phyloP scores from a whole-genome alignment of 2,329 filamentous ascomycete genomes.

The Calonectria honghensis region DNA sequence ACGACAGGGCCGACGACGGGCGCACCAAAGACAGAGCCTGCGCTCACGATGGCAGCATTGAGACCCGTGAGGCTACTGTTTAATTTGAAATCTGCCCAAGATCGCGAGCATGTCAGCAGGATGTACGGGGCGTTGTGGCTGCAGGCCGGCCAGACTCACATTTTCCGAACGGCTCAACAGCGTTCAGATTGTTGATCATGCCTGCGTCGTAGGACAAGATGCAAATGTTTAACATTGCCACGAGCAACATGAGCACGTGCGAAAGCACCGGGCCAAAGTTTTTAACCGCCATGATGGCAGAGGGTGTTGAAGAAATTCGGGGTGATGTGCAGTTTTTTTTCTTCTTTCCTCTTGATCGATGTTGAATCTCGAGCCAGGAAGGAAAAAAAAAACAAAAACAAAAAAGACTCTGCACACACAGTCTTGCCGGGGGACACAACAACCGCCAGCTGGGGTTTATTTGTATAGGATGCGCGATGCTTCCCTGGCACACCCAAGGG shows the following conservation, averaged over 20 bases:
- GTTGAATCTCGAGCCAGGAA: slow-evolving; percentile 9
- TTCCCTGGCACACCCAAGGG: not conserved
- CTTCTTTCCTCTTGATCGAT: not conserved
- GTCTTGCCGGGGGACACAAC: not conserved
- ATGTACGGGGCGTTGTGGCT: not conserved
- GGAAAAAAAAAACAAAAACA: not conserved
- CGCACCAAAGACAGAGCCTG: slow-evolving; percentile 35
- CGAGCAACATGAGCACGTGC: slow-evolving; percentile 34
- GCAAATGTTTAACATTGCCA: slow-evolving; percentile 39
- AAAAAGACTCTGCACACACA: not conserved
- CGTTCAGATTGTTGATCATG: slow-evolving; percentile 42
- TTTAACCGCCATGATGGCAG: not conserved
- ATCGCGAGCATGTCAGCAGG: slow-evolving; percentile 2
- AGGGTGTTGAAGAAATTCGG: not conserved
- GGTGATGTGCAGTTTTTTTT: not conserved
- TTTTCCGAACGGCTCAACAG: slow-evolving; percentile 32
- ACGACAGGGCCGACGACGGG: slow-evolving; percentile 36
- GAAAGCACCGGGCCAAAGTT: slow-evolving; percentile 27
- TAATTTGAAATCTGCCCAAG: slow-evolving; percentile 33
- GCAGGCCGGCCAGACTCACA: slow-evolving; percentile 7
- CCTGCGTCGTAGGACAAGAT: slow-evolving; percentile 39
- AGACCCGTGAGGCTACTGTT: slow-evolving; percentile 35
- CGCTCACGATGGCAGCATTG: slow-evolving; percentile 38
- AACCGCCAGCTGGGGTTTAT: slow-evolving; percentile 2
- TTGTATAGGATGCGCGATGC: slow-evolving; percentile 23